Conservation (phyloP, 2,329 filamentous ascomycete genomes). For the Trichoderma gracile region DNA sequence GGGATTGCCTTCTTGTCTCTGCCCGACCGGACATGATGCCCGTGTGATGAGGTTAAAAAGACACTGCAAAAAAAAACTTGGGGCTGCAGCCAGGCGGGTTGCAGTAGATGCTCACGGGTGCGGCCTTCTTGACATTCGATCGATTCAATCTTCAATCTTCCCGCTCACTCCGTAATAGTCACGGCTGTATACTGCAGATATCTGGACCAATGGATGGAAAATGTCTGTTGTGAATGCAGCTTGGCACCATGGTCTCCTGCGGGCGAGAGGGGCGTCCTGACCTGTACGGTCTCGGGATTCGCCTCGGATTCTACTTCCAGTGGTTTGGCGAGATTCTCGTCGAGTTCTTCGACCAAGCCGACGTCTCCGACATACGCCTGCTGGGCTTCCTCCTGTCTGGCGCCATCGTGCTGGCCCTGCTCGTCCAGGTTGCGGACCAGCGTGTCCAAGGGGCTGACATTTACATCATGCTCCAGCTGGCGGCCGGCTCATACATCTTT, state of each 20-base stretch:
- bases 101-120: conserved; percentile 16
- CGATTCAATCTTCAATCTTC: neutral
- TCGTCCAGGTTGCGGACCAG: conserved; percentile 32
- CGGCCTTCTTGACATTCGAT: conserved; percentile 24
- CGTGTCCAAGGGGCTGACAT: conserved; percentile 28
- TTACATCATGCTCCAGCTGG: conserved; percentile 23
- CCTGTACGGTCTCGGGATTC: conserved; percentile 42
- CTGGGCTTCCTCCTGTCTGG: conserved; percentile 39
- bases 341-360: conserved; percentile 36
- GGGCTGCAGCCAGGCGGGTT: conserved; percentile 18
- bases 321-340: conserved; percentile 40
- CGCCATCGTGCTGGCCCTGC: conserved; percentile 33
- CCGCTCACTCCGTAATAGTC: neutral
- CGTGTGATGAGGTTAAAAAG: conserved; percentile 11
- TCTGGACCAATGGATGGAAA: neutral
- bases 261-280: conserved; percentile 34
- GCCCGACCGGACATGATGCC: conserved; percentile 6
- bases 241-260: conserved; percentile 32
- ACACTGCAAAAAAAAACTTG: neutral
- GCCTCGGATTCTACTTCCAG: conserved; percentile 40
- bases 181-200: neutral
- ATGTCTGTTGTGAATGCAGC: neutral
- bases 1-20: neutral
- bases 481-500: conserved; percentile 40
- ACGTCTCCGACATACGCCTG: conserved; percentile 36